Evolutionary conservation across 345 rosid species (phyloP).

Genomic region (Bruguiera sexangula): DNA sequence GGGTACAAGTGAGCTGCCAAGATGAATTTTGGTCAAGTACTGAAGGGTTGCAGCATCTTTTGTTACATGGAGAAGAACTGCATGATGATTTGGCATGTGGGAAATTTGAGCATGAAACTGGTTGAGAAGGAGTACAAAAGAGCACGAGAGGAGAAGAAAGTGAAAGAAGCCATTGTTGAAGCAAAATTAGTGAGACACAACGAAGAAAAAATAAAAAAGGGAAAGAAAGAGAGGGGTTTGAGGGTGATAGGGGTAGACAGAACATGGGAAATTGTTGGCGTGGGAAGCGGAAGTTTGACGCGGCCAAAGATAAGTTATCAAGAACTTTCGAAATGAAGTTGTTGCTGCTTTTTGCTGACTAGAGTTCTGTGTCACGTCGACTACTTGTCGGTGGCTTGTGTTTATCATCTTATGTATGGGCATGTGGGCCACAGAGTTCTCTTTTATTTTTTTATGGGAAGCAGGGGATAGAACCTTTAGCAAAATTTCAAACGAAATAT

Average conservation of each 20-base stretch:
- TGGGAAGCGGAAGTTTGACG: slow-evolving; percentile 12
- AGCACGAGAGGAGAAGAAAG: slow-evolving; percentile 16
- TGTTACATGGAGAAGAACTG: slow-evolving; percentile 41
- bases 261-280: background rate
- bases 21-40: slow-evolving; percentile 48
- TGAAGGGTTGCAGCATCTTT: slow-evolving; percentile 59
- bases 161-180: slow-evolving; percentile 35
- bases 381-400: background rate
- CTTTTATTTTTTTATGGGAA: too few relatives aligned
- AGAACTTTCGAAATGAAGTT: background rate
- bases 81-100: slow-evolving; percentile 6
- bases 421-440: too few relatives aligned
- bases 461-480: too few relatives aligned
- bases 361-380: background rate
- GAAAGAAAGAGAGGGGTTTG: background rate
- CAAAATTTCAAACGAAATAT: too few relatives aligned
- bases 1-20: slow-evolving; percentile 29
- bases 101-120: slow-evolving; percentile 21
- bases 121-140: slow-evolving; percentile 2
- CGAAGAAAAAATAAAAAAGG: background rate
- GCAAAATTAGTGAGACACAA: background rate
- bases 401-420: background rate
- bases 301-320: background rate
- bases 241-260: background rate
- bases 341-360: slow-evolving; percentile 4